Conservation (phyloP, 1,284 basidiomycete species). For the Ceraceosorus bombacis region DNA sequence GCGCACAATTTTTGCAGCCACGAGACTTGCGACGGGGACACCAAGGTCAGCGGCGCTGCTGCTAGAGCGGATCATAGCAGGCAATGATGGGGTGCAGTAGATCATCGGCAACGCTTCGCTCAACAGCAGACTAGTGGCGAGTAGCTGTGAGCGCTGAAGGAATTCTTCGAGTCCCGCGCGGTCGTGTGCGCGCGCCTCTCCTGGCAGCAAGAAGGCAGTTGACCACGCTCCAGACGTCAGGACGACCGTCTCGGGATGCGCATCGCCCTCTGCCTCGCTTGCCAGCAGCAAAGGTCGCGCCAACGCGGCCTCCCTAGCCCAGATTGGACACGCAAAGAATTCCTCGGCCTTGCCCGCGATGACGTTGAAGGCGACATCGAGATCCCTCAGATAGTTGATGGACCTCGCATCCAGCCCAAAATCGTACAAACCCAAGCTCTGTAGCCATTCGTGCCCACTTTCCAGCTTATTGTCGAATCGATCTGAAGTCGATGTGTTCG, state of each 20-base stretch:
- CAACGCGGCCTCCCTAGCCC: neutral
- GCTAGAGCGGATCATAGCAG: neutral
- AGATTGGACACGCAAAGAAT: conserved; percentile 5
- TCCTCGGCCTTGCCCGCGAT: conserved; percentile 5
- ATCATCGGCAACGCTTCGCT: neutral
- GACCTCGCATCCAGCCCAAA: neutral
- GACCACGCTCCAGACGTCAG: conserved; percentile 4
- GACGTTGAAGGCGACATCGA: conserved; percentile 7
- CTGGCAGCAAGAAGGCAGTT: neutral
- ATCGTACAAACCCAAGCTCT: conserved; percentile 5
- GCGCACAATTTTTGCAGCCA: neutral
- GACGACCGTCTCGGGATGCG: neutral
- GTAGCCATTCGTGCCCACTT: conserved; percentile 1
- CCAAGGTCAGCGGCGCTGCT: neutral
- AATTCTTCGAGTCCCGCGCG: conserved; percentile 4
- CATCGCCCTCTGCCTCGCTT: neutral
- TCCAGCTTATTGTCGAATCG: neutral
- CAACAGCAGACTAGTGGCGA: conserved; percentile 2
- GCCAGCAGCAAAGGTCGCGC: neutral
- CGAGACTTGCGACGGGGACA: neutral
- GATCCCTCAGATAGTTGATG: conserved; percentile 1
- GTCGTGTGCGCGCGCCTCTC: neutral
- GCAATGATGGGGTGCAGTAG: neutral
- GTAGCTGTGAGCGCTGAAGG: conserved; percentile 7
- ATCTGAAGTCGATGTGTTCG: neutral